Base-by-base conservation (phyloP, 345 rosid species). In the Arabis hirsuta region DNA sequence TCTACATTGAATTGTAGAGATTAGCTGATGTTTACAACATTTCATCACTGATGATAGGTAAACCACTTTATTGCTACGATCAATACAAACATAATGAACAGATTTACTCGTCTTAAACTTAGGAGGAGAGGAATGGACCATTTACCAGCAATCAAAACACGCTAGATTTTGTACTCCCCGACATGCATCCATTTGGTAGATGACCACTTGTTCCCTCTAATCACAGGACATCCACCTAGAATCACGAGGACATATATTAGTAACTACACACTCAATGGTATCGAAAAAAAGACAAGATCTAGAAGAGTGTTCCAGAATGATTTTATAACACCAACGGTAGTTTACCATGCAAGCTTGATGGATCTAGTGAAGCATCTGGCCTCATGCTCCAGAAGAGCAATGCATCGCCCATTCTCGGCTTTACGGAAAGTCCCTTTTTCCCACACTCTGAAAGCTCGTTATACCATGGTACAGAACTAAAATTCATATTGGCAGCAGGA, bases 161-260 rank as follows among this genome's bases (percentile, higher is more conserved):
- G 54, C 62, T 78, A 84, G 73, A 50, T 41, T 55, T 76, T 81
- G 84, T 89, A 94, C 77, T 91, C 95, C 20, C 78, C 62, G 4
- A 88, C 84, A 81, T 87, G 98, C 85, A 94, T 73, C 98, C 97
- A 94, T 81, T 94, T 94, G 16, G 97, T 89, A 48, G 90, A 84
- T 57, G 98, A 89, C 98, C 98, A 94, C 74, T 91, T 94, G 87
- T 88, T 81, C 65, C 97, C 98, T 66, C 44, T 84, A 72, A 91
- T 89, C 80, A 91, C 97, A 63, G 98, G 95, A 63, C 97, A 89
- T 32, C 95, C 88, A 78, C 96, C 98, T 94, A 69, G 10, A 39
- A 73, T 47, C 66, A 67, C 38, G 11, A 67, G 43, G 31, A 55
- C 43, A 48, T 38, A 48, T 3, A 19, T 57, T 31, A 68, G 60